Evolutionary conservation across 2,329 filamentous ascomycete genomes (phyloP), one percentile per base, ranked within the genome.

Genomic region (Epichloe hybrida): DNA sequence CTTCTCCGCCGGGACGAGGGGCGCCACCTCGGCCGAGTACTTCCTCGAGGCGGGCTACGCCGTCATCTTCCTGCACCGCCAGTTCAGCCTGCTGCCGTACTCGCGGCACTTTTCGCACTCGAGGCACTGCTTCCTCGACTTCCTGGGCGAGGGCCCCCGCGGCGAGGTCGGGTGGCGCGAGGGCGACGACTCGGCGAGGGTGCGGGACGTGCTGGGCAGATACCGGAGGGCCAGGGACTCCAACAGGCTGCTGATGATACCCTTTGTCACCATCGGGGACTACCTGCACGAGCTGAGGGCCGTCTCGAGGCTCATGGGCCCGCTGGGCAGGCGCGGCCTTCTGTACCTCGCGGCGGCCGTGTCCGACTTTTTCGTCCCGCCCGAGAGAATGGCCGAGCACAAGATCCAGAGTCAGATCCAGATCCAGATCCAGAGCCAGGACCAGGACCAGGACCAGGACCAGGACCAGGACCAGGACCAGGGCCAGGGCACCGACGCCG

Each of bases 401-500:
- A 97, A 97, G 72, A 97, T 97, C 57, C 91, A 97, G 66, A 93
- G 86, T 57, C 91, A 97, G 66, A 93, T 86, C 58, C 91, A 97
- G 66, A 93, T 7, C 58, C 91, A 97, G 66, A 93, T 86, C 17
- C 17, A 17, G 17, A 2, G 86, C 58, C 91, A 97, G 66, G 91
- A 86, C 58, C 91, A 97, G 66, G 91, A n/a, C 17, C 17, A 17
- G 17, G 17, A 86, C 58, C 91, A 97, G 66, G 91, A 86, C 58
- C 91, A 97, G 66, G 91, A n/a, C n/a, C n/a, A n/a, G n/a, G n/a
- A n/a, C 17, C 17, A 17, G 17, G 17, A 86, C 58, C 91, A 97
- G 66, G 91, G 86, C 58, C 91, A 97, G 66, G 91, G 86, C 41
- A 89, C 86, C 2, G 84, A 90, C 20, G 84, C 75, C 9, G 70